Evolutionary conservation across 1,139 yeast species (phyloP).

Genomic region (Kodamaea alishanica): DNA sequence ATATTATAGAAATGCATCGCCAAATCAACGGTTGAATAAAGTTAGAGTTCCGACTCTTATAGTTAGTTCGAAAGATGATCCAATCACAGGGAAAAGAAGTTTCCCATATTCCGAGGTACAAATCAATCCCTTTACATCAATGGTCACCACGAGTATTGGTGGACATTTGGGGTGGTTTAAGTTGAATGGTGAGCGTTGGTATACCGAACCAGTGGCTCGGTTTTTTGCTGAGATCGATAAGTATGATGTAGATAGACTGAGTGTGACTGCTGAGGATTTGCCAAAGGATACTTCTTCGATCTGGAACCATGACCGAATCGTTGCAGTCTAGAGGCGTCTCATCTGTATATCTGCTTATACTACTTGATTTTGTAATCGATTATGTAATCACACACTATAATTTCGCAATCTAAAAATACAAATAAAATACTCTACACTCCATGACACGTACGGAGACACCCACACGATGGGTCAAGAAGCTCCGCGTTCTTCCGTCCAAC

Average conservation of each 20-base stretch:
- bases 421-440: background rate
- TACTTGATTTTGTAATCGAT: too few relatives aligned
- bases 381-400: background rate
- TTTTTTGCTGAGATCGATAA: slow-evolving; percentile 33
- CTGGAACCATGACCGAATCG: slow-evolving; percentile 33
- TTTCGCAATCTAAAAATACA: too few relatives aligned
- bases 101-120: slow-evolving; percentile 60
- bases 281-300: slow-evolving; percentile 27
- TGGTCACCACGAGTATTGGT: slow-evolving; percentile 72
- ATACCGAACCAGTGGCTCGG: slow-evolving; percentile 35
- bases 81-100: slow-evolving; percentile 49
- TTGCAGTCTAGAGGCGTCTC: too few relatives aligned
- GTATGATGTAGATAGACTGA: slow-evolving; percentile 19
- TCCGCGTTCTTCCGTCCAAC: slow-evolving; percentile 40
- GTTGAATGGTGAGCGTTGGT: slow-evolving; percentile 53
- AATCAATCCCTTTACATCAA: slow-evolving; percentile 64
- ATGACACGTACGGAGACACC: background rate
- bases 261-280: slow-evolving; percentile 17
- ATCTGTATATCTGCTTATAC: too few relatives aligned
- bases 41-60: slow-evolving; percentile 53
- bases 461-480: slow-evolving; percentile 28
- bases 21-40: slow-evolving; percentile 50
- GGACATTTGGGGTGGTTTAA: slow-evolving; percentile 76
- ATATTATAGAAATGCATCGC: slow-evolving; percentile 69
- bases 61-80: slow-evolving; percentile 53